Percentiles rank a stretch among this genome's conserved stretches.
phyloP scores from a whole-genome alignment of 179 eudicot genomes.

The Carnegiea gigantea region DNA sequence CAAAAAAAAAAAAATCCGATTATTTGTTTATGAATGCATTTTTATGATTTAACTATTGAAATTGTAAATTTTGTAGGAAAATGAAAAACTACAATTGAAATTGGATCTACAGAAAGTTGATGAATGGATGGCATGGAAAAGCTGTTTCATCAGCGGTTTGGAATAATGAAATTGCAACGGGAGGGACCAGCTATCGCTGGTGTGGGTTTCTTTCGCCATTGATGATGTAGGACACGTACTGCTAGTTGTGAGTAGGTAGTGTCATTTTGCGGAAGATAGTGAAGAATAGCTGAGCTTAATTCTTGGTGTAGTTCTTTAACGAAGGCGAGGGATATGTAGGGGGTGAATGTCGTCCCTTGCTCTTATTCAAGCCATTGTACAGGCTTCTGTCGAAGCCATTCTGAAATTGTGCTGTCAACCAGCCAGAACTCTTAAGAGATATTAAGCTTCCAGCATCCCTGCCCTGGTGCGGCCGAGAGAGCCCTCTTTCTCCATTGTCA shows the following conservation, averaged over 20 bases:
- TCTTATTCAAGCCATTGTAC: too few species aligned
- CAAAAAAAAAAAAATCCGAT: too few species aligned
- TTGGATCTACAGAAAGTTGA: background rate
- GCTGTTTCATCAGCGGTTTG: background rate
- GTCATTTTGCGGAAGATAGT: background rate
- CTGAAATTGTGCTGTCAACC: too few species aligned
- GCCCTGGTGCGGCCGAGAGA: too few species aligned
- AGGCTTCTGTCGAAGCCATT: too few species aligned
- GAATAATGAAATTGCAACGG: background rate
- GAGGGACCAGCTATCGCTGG: slow-evolving; percentile 26
- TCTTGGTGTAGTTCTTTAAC: too few species aligned
- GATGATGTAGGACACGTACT: background rate
- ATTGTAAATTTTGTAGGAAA: background rate
- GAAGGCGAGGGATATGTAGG: too few species aligned
- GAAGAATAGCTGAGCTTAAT: too few species aligned
- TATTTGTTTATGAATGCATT: background rate
- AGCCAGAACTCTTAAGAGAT: too few species aligned
- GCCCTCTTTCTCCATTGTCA: too few species aligned
- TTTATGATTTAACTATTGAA: background rate
- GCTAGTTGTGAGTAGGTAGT: background rate
- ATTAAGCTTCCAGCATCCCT: too few species aligned
- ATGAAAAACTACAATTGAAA: background rate
- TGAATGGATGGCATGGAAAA: background rate
- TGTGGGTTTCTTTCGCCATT: slow-evolving; percentile 12
- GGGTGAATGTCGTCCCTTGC: too few species aligned